Base-by-base conservation (phyloP, 2,329 filamentous ascomycete genomes). In the Fusarium sp. region DNA sequence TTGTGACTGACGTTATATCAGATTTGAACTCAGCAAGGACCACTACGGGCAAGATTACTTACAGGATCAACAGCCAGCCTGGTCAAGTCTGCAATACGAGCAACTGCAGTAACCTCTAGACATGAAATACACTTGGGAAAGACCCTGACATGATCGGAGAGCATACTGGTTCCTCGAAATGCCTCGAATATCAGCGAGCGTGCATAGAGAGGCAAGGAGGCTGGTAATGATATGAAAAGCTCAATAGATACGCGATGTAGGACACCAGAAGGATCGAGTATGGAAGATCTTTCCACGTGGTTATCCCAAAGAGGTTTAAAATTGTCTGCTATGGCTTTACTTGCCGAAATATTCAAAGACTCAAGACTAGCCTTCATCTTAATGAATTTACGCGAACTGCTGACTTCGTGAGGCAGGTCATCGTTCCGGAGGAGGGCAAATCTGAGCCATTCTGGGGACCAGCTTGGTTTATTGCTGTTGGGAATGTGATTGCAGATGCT, bases 71-170 rank as follows among this genome's bases (percentile, higher is more conserved):
- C 8, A 18, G 8, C 16, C 30, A 6, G 29, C 12, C 5, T 34
- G 8, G 2, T n/a, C 9, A 51, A 6, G 30, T 14, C 12, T 5
- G 29, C 6, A 2, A 53, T 5, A 5, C 53, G 8, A 1, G 27
- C 29, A 24, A 59, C n/a, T 9, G 59, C 42, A 6, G 63, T 16
- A 11, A 40, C 52, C 14, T 63, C 52, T 10, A 61, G 12, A 6
- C 56, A n/a, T 6, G 59, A 24, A 11, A 63, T 7, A 16, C 40
- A 50, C 15, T 22, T 61, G 11, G 47, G 32, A 49, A 18, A 14
- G 2, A 50, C n/a, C 5, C 6, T 3, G 12, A 52, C 47, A 3
- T 24, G 18, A 4, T 14, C 5, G 4, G n/a, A 15, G 18, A 58
- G 9, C 0, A 66, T 49, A 2, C 14, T 8, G 8, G 59, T n/a